Evolutionary conservation across 257 asterid genomes (phyloP), one percentile per base, ranked within the genome.

Genomic region (Euphrasia confusa): DNA sequence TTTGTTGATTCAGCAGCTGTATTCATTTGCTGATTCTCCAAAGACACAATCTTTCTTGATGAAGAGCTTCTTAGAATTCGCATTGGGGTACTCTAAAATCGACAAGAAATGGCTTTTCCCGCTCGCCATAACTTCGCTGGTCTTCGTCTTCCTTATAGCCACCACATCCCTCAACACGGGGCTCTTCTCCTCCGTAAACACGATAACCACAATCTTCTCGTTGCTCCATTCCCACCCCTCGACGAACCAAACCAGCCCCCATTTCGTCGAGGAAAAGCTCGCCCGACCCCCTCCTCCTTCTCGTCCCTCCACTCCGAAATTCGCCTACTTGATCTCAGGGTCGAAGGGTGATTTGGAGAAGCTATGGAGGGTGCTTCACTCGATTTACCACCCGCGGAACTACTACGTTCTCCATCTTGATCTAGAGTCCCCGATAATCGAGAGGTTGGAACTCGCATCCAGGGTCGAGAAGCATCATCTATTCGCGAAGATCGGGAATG

Each of bases 91-190:
- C 49, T 3, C 70, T 48, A 74, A 73, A 69, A 39, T 57, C 72
- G 86, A 81, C 80, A 84, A 68, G 73, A 84, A 70, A 70, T 81
- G 86, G 88, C 58, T 81, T 17, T 71, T 79, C 71, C 82, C 84
- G 45, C 70, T 79, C 8, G 70, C 65, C 9, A 28, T 79, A 37
- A 72, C 71, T 57, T 81, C 84, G 14, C 28, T 81, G 32, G 11
- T 75, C 33, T 73, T 61, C 32, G 13, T 84, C 49, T 61, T 81
- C 67, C 72, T 81, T 35, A 67, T 73, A 3, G 82, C 75, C 15
- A 71, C 82, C 40, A 71, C 82, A 33, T 54, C 79, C 9, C 74
- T 79, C 37, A 78, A 80, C 57, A 47, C 80, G 63, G 84, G 82
- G 42, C 76, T 80, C 10, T 66, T 80, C 33, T 74, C 79, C 65